These are phyloP conservation scores for Trichosporon sp. DNA, from an alignment of 1,284 basidiomycete genomes.

Conservation along the genomic window DNA sequence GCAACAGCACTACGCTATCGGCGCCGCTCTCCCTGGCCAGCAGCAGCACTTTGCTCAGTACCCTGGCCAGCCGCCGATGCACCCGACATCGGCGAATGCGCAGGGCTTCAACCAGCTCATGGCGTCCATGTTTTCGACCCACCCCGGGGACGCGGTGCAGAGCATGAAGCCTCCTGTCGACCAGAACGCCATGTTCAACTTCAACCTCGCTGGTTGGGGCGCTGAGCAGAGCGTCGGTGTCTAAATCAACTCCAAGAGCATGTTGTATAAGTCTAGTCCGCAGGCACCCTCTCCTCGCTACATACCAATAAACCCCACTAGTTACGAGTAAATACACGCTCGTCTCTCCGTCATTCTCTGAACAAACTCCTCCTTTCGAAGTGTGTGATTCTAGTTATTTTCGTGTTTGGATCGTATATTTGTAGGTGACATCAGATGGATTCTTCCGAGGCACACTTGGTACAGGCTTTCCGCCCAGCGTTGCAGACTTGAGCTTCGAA, in stretches of 20 bases:
- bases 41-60: conserved; percentile 6
- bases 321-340: not conserved
- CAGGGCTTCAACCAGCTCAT: conserved; percentile 32
- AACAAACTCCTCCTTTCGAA: not conserved
- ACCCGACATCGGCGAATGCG: not conserved
- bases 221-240: conserved; percentile 30
- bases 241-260: not conserved
- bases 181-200: conserved; percentile 16
- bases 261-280: not conserved
- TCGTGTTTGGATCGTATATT: conserved; percentile 21
- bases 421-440: conserved; percentile 13
- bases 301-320: not conserved
- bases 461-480: too few species aligned
- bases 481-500: too few species aligned
- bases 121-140: conserved; percentile 43
- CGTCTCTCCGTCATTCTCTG: conserved; percentile 11
- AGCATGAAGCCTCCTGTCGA: conserved; percentile 3
- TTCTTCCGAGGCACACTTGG: not conserved
- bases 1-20: conserved; percentile 20
- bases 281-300: not conserved
- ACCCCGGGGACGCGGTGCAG: conserved; percentile 18
- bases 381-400: conserved; percentile 9
- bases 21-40: conserved; percentile 25
- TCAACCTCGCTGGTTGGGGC: conserved; percentile 14
- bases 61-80: not conserved